Conservation (phyloP, 495 filamentous ascomycete genomes). For the Pseudoneurospora amorphoporcata region DNA sequence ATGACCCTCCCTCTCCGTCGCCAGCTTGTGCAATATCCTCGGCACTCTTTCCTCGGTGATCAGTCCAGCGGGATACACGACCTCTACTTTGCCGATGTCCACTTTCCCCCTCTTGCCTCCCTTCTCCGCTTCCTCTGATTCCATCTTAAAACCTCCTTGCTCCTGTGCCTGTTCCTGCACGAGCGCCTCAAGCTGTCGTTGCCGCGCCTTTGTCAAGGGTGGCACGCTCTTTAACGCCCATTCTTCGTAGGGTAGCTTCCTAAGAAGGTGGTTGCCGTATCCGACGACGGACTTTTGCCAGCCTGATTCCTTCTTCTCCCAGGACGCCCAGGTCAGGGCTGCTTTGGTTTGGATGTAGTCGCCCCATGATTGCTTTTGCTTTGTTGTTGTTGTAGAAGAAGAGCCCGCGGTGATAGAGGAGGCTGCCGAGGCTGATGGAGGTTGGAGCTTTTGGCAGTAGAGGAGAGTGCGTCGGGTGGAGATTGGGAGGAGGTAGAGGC, state of each 20-base stretch:
- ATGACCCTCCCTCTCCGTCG: constrained; percentile 67
- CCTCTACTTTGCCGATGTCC: constrained; percentile 55
- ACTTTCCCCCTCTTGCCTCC: constrained; percentile 26
- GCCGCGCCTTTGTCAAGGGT: constrained; percentile 45
- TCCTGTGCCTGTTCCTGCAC: neutral
- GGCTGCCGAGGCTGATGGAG: constrained; percentile 16
- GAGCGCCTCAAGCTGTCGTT: neutral
- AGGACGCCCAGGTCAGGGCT: constrained; percentile 64
- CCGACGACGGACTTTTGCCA: constrained; percentile 81
- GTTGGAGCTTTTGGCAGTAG: constrained; percentile 70
- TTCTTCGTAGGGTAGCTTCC: constrained; percentile 89
- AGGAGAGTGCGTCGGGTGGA: constrained; percentile 85
- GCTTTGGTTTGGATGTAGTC: constrained; percentile 60
- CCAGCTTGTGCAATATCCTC: constrained; percentile 51
- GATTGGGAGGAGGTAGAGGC: constrained; percentile 90
- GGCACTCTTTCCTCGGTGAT: constrained; percentile 52
- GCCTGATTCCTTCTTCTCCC: constrained; percentile 73
- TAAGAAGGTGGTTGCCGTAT: constrained; percentile 77
- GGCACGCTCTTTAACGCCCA: constrained; percentile 94
- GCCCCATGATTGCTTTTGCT: constrained; percentile 40
- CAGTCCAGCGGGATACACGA: constrained; percentile 65
- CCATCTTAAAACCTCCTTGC: neutral
- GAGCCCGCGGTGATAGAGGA: constrained; percentile 49
- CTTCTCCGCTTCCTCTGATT: constrained; percentile 37
- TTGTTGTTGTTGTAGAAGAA: constrained; percentile 63